Evolutionary conservation across 2,329 filamentous ascomycete genomes (phyloP).

Genomic region (Aspergillus sp.): DNA sequence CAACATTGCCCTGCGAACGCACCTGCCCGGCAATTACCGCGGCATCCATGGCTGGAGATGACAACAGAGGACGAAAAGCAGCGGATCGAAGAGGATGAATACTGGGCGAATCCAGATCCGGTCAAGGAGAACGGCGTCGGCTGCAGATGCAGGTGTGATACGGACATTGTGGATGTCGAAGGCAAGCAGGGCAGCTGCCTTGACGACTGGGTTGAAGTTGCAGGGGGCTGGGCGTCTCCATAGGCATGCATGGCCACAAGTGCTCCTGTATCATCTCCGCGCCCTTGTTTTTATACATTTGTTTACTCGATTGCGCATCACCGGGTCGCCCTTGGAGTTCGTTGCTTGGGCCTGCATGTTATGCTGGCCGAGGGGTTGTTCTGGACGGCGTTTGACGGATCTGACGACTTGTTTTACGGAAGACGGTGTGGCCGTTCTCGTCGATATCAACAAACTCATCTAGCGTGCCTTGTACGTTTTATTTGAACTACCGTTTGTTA

Average conservation of each 20-base stretch:
- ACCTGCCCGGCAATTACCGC: conserved; percentile 72
- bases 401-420: conserved; percentile 25
- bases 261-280: conserved; percentile 22
- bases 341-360: conserved; percentile 24
- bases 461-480: conserved; percentile 27
- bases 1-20: conserved; percentile 97
- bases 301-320: conserved; percentile 24
- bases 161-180: conserved; percentile 94
- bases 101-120: conserved; percentile 82
- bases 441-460: conserved; percentile 29
- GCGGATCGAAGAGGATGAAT: conserved; percentile 84
- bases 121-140: conserved; percentile 94
- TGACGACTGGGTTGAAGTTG: conserved; percentile 93
- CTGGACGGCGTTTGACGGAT: conserved; percentile 32
- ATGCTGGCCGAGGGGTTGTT: conserved; percentile 22
- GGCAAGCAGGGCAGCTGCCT: conserved; percentile 94
- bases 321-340: conserved; percentile 23
- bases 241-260: conserved; percentile 21
- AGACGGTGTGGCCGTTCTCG: conserved; percentile 26
- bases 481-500: conserved; percentile 18
- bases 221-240: conserved; percentile 75
- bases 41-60: conserved; percentile 70
- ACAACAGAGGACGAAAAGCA: conserved; percentile 74
- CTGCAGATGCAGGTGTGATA: conserved; percentile 92
- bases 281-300: conserved; percentile 21